A percentile compares a stretch with the other conserved stretches of the same genome.
These are phyloP conservation scores for Fusarium sterilihyphosum DNA, from an alignment of 2,329 filamentous ascomycete species.

Conservation along the genomic window DNA sequence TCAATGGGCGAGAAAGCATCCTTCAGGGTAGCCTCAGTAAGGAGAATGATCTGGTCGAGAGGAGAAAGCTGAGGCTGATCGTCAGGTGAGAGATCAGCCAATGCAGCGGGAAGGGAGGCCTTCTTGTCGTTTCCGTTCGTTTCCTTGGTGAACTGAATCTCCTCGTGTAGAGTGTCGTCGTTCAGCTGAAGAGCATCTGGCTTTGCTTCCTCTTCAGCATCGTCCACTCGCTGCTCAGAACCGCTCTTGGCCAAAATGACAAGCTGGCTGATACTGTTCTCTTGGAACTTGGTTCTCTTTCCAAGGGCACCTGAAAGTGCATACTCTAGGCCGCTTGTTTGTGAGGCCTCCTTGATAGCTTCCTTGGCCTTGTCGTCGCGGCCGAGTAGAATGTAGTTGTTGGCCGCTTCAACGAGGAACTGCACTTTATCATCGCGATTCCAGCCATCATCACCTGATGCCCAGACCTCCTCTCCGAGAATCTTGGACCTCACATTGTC, in stretches of 20 bases:
- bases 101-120: constrained; percentile 63
- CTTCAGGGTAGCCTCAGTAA: constrained; percentile 87
- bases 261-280: constrained; percentile 84
- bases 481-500: constrained; percentile 54
- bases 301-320: constrained; percentile 87
- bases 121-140: constrained; percentile 51
- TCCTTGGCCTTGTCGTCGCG: constrained; percentile 78
- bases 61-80: constrained; percentile 84
- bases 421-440: constrained; percentile 65
- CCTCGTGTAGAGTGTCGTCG: constrained; percentile 91
- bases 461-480: constrained; percentile 51
- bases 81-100: constrained; percentile 76
- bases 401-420: constrained; percentile 84
- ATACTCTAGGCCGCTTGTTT: constrained; percentile 78
- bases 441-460: constrained; percentile 50
- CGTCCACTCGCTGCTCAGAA: constrained; percentile 35
- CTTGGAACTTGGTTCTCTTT: constrained; percentile 83
- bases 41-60: constrained; percentile 88
- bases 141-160: constrained; percentile 78
- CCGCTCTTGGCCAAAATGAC: constrained; percentile 88
- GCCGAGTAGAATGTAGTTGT: constrained; percentile 85
- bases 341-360: constrained; percentile 74
- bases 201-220: constrained; percentile 44
- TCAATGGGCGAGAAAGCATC: constrained; percentile 87
- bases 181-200: constrained; percentile 83